A percentile compares a stretch with the other conserved stretches of the same genome.
Evolutionary conservation across 441 rosid species (phyloP).

Genomic region (Pelargonium cotyledonis): DNA sequence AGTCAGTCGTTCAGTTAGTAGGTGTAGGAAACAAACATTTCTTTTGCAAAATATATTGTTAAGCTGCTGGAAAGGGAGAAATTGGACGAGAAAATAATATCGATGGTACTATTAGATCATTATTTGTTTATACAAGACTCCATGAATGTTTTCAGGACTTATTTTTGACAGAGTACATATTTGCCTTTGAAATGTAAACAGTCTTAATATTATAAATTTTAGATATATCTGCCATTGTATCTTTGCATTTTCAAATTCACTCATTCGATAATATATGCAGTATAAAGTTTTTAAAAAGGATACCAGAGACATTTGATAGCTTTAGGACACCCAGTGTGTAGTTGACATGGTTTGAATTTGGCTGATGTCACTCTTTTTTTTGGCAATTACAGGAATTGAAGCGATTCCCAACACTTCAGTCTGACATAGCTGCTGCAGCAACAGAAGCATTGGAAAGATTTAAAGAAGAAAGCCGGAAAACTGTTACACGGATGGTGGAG

Average conservation of each 20-base stretch:
- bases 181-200: neutral
- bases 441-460: slow-evolving; percentile 88
- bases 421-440: slow-evolving; percentile 92
- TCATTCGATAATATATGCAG: neutral
- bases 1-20: neutral
- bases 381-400: slow-evolving; percentile 63
- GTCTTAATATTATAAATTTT: neutral
- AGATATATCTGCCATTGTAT: neutral
- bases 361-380: neutral
- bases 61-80: too few relatives aligned
- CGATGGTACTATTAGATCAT: too few relatives aligned
- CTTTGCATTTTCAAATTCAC: neutral
- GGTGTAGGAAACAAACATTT: neutral
- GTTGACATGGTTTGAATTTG: neutral
- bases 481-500: slow-evolving; percentile 81
- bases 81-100: too few relatives aligned
- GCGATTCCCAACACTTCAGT: slow-evolving; percentile 81
- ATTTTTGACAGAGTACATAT: too few relatives aligned
- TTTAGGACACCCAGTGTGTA: neutral
- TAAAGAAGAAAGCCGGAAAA: slow-evolving; percentile 86
- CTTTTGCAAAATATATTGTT: too few relatives aligned
- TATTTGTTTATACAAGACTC: too few relatives aligned
- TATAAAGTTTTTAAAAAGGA: too few relatives aligned
- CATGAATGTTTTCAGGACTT: too few relatives aligned
- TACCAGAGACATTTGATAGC: neutral